Conservation (phyloP, 495 filamentous ascomycete species). For the Mytilinidion resinicola region DNA sequence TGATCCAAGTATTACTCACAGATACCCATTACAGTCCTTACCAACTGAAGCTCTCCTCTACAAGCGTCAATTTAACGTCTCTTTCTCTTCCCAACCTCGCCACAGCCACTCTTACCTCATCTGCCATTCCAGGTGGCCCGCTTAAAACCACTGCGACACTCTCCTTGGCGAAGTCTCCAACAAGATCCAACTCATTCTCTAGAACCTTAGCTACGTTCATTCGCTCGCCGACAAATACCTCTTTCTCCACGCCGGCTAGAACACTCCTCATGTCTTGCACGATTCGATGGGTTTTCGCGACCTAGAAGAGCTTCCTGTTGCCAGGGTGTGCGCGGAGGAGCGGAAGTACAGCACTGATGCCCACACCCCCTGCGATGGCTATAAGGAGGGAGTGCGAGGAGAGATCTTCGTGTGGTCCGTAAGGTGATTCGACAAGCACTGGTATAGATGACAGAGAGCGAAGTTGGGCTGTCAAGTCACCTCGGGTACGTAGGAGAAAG, state of each 20-base stretch:
- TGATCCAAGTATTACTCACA: too few species aligned
- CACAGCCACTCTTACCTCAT: conserved; percentile 15
- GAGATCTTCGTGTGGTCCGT: background rate
- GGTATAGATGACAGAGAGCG: too few species aligned
- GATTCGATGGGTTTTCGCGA: conserved; percentile 20
- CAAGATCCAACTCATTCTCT: conserved; percentile 27
- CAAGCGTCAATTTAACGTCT: too few species aligned
- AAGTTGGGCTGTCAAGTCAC: too few species aligned
- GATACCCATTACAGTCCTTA: too few species aligned
- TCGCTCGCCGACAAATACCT: conserved; percentile 32
- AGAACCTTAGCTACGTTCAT: conserved; percentile 30
- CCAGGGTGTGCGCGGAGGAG: conserved; percentile 21
- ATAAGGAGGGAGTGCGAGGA: background rate
- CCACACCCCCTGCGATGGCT: conserved; percentile 38
- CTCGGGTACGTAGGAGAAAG: too few species aligned
- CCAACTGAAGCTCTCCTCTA: too few species aligned
- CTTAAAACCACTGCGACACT: conserved; percentile 38
- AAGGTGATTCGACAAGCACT: background rate
- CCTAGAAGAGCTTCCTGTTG: conserved; percentile 36
- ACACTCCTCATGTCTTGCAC: conserved; percentile 18
- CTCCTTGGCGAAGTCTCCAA: conserved; percentile 8
- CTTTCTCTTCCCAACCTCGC: background rate
- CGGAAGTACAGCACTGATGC: conserved; percentile 36
- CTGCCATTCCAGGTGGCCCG: conserved; percentile 29
- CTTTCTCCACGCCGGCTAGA: conserved; percentile 28